Percentiles rank a stretch among this genome's conserved stretches.
Conservation (phyloP, 805 yeast genomes). For the Pichia insulana region DNA sequence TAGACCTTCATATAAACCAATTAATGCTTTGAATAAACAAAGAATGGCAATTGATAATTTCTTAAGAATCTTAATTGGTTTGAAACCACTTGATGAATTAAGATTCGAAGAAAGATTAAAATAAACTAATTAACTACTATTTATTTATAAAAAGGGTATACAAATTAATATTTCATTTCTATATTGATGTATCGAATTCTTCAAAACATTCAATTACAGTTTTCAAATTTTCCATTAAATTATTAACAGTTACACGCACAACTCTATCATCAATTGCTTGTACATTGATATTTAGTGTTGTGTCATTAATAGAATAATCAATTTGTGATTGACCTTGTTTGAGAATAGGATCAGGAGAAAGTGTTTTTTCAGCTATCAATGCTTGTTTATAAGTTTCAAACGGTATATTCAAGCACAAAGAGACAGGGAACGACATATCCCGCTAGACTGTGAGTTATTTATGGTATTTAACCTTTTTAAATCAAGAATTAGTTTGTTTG, state of each 20-base stretch:
- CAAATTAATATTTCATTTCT: no score
- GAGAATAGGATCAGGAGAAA: slow-evolving; percentile 75
- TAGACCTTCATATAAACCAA: slow-evolving; percentile 82
- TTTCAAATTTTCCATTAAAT: slow-evolving; percentile 65
- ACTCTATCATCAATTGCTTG: slow-evolving; percentile 62
- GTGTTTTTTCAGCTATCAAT: slow-evolving; percentile 46
- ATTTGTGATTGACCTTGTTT: slow-evolving; percentile 58
- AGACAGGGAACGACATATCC: no score
- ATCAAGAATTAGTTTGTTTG: no score
- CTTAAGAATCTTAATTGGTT: slow-evolving; percentile 80
- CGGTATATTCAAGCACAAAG: slow-evolving; percentile 43
- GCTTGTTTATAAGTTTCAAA: slow-evolving; percentile 55
- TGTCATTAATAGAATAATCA: slow-evolving; percentile 30
- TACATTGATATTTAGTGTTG: slow-evolving; percentile 38
- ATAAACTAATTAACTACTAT: slow-evolving; percentile 13
- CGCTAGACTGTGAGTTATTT: no score
- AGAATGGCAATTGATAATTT: slow-evolving; percentile 87
- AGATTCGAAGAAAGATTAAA: slow-evolving; percentile 85
- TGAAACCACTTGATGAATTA: slow-evolving; percentile 83
- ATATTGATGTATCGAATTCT: slow-evolving; percentile 38
- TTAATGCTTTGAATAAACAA: slow-evolving; percentile 92
- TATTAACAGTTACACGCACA: slow-evolving; percentile 77
- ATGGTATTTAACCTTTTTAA: no score
- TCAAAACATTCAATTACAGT: slow-evolving; percentile 76
- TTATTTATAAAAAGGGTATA: no score